phyloP scores from a whole-genome alignment of 163 green algal genomes.

The Volvox carteri region DNA sequence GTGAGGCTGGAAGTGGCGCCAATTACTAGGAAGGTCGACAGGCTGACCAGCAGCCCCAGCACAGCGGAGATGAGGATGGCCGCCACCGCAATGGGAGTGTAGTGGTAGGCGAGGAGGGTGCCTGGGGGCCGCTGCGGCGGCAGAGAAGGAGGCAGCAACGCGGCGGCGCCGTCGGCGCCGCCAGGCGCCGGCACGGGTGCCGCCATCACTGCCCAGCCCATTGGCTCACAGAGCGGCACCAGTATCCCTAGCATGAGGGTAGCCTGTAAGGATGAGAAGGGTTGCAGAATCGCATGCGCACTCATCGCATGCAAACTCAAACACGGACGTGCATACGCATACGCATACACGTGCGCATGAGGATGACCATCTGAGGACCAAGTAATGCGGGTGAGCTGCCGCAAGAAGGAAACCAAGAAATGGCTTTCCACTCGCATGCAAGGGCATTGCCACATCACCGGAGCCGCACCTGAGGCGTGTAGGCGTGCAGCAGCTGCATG shows the following conservation, averaged over 20 bases:
- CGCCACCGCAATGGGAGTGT: conserved; percentile 53
- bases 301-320: no score
- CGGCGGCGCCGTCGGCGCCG: not conserved
- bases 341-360: no score
- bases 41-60: conserved; percentile 89
- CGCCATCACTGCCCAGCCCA: conserved; percentile 56
- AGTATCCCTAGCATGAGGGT: conserved; percentile 80
- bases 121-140: conserved; percentile 25
- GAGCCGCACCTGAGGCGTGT: conserved; percentile 80
- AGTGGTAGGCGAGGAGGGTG: conserved; percentile 67
- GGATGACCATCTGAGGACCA: no score
- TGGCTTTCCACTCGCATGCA: no score
- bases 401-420: no score
- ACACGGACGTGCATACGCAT: no score
- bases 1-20: conserved; percentile 89
- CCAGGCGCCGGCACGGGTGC: not conserved
- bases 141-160: not conserved
- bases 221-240: conserved; percentile 83
- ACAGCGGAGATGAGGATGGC: conserved; percentile 79
- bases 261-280: conserved; percentile 58
- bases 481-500: conserved; percentile 93
- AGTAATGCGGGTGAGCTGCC: no score
- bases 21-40: conserved; percentile 94
- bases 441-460: no score
- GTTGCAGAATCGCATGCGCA: no score